phyloP scores from a whole-genome alignment of 768 basidiomycete genomes.

The Trametes cinnabarina region DNA sequence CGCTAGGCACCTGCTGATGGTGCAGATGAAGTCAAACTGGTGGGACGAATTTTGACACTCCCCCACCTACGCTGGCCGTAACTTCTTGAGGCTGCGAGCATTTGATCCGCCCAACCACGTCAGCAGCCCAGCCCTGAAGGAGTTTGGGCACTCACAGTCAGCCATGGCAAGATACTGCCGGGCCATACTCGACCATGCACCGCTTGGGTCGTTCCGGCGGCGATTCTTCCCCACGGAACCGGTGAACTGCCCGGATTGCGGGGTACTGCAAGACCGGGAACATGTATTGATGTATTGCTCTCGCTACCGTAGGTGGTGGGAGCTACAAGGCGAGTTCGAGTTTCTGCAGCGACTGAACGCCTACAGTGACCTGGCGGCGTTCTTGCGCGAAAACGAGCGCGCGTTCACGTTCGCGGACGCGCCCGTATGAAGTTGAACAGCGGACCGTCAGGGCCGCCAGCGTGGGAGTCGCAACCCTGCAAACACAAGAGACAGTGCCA shows the following conservation, averaged over 20 bases:
- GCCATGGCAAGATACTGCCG: conserved; percentile 5
- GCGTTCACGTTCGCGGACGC: conserved; percentile 13
- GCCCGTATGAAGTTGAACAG: neutral
- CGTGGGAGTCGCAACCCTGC: too few species aligned
- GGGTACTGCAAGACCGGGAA: conserved; percentile 3
- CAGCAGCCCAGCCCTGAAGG: too few species aligned
- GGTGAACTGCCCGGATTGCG: neutral
- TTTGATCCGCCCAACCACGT: too few species aligned
- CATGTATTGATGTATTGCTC: conserved; percentile 2
- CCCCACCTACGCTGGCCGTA: too few species aligned
- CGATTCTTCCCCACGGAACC: neutral
- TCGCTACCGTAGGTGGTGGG: conserved; percentile 10
- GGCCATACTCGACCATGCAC: too few species aligned
- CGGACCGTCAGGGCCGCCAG: neutral
- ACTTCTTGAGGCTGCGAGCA: too few species aligned
- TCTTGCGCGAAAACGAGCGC: conserved; percentile 1
- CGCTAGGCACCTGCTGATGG: too few species aligned
- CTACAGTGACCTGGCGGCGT: conserved; percentile 4
- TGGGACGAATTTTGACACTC: too few species aligned
- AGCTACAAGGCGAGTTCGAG: conserved; percentile 2
- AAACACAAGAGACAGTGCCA: too few species aligned
- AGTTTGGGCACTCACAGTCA: neutral
- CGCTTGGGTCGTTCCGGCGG: too few species aligned
- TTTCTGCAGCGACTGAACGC: neutral
- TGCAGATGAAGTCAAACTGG: too few species aligned